Conservation (phyloP, 2,329 filamentous ascomycete species). For the Dothideomycetes sp. region DNA sequence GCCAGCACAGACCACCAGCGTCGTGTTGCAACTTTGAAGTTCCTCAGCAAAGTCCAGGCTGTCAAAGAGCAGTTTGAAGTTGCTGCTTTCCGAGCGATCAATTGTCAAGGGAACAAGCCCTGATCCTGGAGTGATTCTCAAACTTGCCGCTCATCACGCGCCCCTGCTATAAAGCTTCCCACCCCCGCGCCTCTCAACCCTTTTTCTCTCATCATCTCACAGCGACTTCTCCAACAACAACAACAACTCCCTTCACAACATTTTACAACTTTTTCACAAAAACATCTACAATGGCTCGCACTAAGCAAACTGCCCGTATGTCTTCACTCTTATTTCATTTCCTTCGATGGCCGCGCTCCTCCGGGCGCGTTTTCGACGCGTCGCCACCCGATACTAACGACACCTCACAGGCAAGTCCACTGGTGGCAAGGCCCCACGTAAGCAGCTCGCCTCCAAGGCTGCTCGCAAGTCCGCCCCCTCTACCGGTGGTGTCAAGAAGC, state of each 20-base stretch:
- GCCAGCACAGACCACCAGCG: background rate
- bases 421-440: conserved; percentile 65
- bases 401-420: conserved; percentile 54
- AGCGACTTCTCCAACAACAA: conserved; percentile 12
- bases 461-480: conserved; percentile 96
- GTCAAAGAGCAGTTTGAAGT: conserved; percentile 3
- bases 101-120: background rate
- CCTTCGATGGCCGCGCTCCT: conserved; percentile 1
- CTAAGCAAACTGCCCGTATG: conserved; percentile 47
- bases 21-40: background rate
- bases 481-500: conserved; percentile 61
- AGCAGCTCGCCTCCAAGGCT: conserved; percentile 99
- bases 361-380: conserved; percentile 9
- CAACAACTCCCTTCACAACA: conserved; percentile 16
- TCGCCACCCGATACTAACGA: conserved; percentile 14
- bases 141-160: conserved; percentile 8
- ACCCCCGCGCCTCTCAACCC: conserved; percentile 13
- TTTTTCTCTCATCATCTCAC: conserved; percentile 11
- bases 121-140: conserved; percentile 2
- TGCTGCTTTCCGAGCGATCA: conserved; percentile 6
- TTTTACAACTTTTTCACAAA: conserved; percentile 10
- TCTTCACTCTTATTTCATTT: conserved; percentile 16
- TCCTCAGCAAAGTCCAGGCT: conserved; percentile 2
- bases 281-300: conserved; percentile 37
- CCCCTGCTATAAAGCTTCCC: conserved; percentile 12